Base-by-base conservation (phyloP, 2,329 filamentous ascomycete species). In the Aspergillus fijiensis region DNA sequence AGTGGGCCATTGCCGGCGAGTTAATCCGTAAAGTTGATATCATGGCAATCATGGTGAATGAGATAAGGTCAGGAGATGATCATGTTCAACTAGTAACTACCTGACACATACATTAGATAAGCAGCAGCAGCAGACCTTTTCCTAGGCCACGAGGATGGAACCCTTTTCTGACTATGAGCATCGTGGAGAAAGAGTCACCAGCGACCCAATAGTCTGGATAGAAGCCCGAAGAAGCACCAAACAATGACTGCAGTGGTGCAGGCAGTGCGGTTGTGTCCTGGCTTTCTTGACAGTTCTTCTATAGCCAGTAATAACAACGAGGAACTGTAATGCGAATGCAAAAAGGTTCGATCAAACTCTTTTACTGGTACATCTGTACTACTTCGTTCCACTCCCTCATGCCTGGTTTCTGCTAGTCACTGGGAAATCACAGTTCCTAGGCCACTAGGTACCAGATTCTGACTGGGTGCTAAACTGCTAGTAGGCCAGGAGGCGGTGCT, bases 21-120 rank as follows among this genome's bases (percentile, higher is more conserved):
- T 7, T n/a, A 5, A 42, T 42, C 39, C 16, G 16, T 5, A 12
- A 42, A 42, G 39, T 14, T 42, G 39, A 42, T 42, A 12, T 42
- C 39, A 19, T n/a, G 14, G 39, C 39, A 16, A 16, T 42, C 16
- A n/a, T 9, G 9, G 33, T 16, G 14, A 42, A n/a, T 5, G 39
- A 42, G 39, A 42, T 42, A 42, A 42, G 39, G 39, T 7, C 14
- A 42, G 39, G 39, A 42, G 33, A 48, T 55, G 55, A 58, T 58
- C 54, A 51, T 39, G 16, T 55, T 48, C 49, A 42, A 58, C 55
- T 45, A 48, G 16, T 42, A 21, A 21, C 21, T 21, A 4, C 39
- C 39, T 9, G 16, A 5, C 27, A 27, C 27, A 27, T 27, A 9
- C 6, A 27, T 27, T 27, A 27, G 27, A 27, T 9, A 9, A 27